These are phyloP conservation scores for Gossypium herbaceum DNA, from an alignment of 345 rosid genomes.

Conservation along the genomic window DNA sequence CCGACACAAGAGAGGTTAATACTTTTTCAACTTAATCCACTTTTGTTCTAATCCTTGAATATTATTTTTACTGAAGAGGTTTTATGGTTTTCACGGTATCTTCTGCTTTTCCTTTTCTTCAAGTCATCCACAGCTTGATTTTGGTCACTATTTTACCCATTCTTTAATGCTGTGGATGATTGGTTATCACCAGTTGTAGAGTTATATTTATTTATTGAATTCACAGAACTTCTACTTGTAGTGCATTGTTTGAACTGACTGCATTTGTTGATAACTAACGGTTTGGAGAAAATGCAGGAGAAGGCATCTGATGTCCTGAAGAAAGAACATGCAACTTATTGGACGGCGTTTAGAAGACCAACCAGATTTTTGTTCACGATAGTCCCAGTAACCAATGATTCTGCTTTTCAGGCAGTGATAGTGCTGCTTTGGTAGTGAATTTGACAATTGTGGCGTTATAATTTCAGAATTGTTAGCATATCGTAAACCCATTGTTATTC, in stretches of 20 bases:
- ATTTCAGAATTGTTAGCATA: slow-evolving; percentile 19
- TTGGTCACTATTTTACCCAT: not conserved
- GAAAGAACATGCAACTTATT: slow-evolving; percentile 23
- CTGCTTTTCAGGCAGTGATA: slow-evolving; percentile 20
- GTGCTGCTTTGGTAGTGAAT: slow-evolving; percentile 15
- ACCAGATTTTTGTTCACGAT: slow-evolving; percentile 33
- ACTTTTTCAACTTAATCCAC: not conserved
- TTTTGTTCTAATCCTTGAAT: not conserved
- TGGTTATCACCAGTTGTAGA: not conserved
- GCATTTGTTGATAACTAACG: slow-evolving; percentile 7
- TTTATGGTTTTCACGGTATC: not conserved
- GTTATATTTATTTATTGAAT: not conserved
- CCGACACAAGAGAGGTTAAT: slow-evolving; percentile 90
- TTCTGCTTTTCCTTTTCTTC: not conserved
- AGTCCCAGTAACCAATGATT: slow-evolving; percentile 22
- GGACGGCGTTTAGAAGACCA: slow-evolving; percentile 12
- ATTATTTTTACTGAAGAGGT: not conserved
- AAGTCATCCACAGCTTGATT: not conserved
- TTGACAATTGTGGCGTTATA: slow-evolving; percentile 19
- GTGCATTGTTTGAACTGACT: not conserved
- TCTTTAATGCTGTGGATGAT: not conserved
- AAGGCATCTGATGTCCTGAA: slow-evolving; percentile 61
- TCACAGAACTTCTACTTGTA: not conserved
- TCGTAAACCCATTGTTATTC: slow-evolving; percentile 26
- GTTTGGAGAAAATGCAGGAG: slow-evolving; percentile 51